A percentile compares a stretch with the other conserved stretches of the same genome.
Evolutionary conservation across 1,284 basidiomycete genomes (phyloP).

Genomic region (Kalmanozyma brasiliensis): DNA sequence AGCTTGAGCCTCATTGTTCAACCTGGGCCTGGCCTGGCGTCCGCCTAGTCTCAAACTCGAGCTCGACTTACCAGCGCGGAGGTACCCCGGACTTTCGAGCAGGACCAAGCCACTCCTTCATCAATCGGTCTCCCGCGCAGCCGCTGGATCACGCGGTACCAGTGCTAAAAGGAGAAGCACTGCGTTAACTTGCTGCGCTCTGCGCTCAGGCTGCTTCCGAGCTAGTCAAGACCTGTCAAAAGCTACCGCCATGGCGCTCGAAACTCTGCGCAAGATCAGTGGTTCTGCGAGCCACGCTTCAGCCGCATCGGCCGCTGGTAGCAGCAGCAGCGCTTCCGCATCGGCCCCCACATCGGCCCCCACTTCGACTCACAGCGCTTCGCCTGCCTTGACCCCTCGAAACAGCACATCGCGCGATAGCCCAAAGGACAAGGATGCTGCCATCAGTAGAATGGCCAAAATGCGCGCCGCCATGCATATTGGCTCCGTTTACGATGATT

Average conservation of each 20-base stretch:
- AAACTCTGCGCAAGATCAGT: slow-evolving; percentile 29
- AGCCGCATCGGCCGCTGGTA: slow-evolving; percentile 1
- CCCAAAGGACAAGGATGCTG: slow-evolving; percentile 29
- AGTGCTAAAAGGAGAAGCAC: too few species aligned
- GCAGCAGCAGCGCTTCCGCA: slow-evolving; percentile 16
- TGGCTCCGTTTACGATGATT: slow-evolving; percentile 84
- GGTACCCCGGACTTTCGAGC: too few species aligned
- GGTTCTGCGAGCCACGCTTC: slow-evolving; percentile 19
- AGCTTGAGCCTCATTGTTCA: too few species aligned
- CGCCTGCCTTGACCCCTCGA: slow-evolving; percentile 21
- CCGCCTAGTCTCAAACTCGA: too few species aligned
- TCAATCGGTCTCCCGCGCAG: too few species aligned
- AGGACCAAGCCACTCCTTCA: too few species aligned
- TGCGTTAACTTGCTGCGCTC: too few species aligned
- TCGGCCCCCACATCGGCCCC: slow-evolving; percentile 27
- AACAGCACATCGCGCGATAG: slow-evolving; percentile 29
- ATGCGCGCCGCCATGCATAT: slow-evolving; percentile 71
- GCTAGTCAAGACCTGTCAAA: too few species aligned
- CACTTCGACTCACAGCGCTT: slow-evolving; percentile 18
- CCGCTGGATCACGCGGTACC: too few species aligned
- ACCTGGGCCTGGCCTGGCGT: too few species aligned
- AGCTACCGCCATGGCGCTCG: slow-evolving; percentile 7
- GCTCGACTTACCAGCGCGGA: too few species aligned
- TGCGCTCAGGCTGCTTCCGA: too few species aligned
- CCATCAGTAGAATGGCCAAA: slow-evolving; percentile 24